phyloP scores from a whole-genome alignment of 495 filamentous ascomycete genomes.

The Staphylotrichum tortipilum region DNA sequence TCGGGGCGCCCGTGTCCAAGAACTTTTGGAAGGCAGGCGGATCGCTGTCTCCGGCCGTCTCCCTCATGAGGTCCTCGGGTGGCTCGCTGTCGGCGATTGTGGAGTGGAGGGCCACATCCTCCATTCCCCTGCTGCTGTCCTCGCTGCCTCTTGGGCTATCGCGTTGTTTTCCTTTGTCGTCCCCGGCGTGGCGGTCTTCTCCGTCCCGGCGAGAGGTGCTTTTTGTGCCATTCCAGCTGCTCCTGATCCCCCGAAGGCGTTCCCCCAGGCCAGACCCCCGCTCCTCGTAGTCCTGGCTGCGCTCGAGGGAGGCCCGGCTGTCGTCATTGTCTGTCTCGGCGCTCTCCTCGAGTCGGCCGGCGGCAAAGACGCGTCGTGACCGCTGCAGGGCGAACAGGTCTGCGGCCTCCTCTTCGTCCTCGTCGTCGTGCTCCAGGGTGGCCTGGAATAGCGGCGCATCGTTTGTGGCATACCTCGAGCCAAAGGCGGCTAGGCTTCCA shows the following conservation, averaged over 20 bases:
- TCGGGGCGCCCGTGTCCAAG: slow-evolving; percentile 24
- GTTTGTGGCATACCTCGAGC: slow-evolving; percentile 58
- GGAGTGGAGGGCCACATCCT: slow-evolving; percentile 78
- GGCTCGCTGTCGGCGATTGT: slow-evolving; percentile 49
- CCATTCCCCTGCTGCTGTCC: slow-evolving; percentile 62
- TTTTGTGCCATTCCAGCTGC: slow-evolving; percentile 48
- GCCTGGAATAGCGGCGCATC: slow-evolving; percentile 91
- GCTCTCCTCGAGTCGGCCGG: slow-evolving; percentile 68
- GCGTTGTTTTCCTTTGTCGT: slow-evolving; percentile 39
- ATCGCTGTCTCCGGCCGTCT: slow-evolving; percentile 48
- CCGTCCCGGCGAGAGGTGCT: slow-evolving; percentile 24
- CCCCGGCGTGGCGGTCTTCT: slow-evolving; percentile 20
- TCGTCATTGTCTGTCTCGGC: slow-evolving; percentile 68
- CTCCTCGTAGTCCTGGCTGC: slow-evolving; percentile 45
- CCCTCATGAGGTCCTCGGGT: slow-evolving; percentile 49
- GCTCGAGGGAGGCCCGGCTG: slow-evolving; percentile 45
- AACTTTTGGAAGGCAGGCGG: slow-evolving; percentile 88
- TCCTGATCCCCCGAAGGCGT: slow-evolving; percentile 47
- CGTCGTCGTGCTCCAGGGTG: slow-evolving; percentile 70
- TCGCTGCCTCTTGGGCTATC: slow-evolving; percentile 34
- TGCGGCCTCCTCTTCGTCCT: slow-evolving; percentile 82
- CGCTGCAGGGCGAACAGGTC: slow-evolving; percentile 87
- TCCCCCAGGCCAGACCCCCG: slow-evolving; percentile 25
- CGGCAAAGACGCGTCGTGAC: slow-evolving; percentile 80
- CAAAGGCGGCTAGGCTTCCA: slow-evolving; percentile 67